Evolutionary conservation across 1,284 basidiomycete species (phyloP).

Genomic region (Rhodotorula sp.): DNA sequence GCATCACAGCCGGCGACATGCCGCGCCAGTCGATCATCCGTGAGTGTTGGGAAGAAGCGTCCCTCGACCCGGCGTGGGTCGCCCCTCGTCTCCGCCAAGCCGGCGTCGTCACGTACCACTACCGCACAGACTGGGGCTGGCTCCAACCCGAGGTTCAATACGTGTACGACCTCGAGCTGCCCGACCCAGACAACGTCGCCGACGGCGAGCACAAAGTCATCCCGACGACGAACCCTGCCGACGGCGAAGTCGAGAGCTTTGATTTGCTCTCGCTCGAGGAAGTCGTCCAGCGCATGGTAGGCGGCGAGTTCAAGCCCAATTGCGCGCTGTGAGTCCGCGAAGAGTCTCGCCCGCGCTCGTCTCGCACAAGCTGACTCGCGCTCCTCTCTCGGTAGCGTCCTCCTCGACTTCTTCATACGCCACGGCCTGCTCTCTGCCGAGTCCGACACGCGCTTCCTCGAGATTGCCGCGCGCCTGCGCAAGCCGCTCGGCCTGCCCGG

Average conservation of each 20-base stretch:
- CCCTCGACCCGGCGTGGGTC: slow-evolving; percentile 34
- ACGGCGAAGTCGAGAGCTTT: slow-evolving; percentile 91
- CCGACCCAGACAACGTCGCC: slow-evolving; percentile 48
- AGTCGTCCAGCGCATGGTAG: slow-evolving; percentile 55
- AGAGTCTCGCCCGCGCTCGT: not conserved
- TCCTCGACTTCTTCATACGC: slow-evolving; percentile 77
- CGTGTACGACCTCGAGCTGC: slow-evolving; percentile 74
- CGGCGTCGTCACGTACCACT: slow-evolving; percentile 54
- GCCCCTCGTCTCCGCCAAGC: slow-evolving; percentile 26
- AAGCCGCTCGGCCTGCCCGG: slow-evolving; percentile 26
- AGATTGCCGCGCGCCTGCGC: slow-evolving; percentile 21
- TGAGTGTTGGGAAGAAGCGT: slow-evolving; percentile 68
- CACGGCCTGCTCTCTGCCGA: slow-evolving; percentile 43
- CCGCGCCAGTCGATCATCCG: slow-evolving; percentile 78
- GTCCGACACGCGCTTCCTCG: slow-evolving; percentile 39
- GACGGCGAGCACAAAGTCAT: not conserved
- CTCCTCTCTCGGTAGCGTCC: slow-evolving; percentile 52
- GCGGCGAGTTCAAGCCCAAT: slow-evolving; percentile 78
- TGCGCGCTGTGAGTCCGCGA: slow-evolving; percentile 61
- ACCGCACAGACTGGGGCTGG: slow-evolving; percentile 68
- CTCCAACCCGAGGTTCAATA: slow-evolving; percentile 73
- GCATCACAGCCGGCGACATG: slow-evolving; percentile 63
- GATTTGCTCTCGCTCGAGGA: slow-evolving; percentile 52
- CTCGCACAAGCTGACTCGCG: not conserved
- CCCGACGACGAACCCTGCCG: slow-evolving; percentile 53